A percentile compares a stretch with the other conserved stretches of the same genome.
phyloP scores from a whole-genome alignment of 225 moss, liverwort and hornwort species.

The Takakia lepidozioides region DNA sequence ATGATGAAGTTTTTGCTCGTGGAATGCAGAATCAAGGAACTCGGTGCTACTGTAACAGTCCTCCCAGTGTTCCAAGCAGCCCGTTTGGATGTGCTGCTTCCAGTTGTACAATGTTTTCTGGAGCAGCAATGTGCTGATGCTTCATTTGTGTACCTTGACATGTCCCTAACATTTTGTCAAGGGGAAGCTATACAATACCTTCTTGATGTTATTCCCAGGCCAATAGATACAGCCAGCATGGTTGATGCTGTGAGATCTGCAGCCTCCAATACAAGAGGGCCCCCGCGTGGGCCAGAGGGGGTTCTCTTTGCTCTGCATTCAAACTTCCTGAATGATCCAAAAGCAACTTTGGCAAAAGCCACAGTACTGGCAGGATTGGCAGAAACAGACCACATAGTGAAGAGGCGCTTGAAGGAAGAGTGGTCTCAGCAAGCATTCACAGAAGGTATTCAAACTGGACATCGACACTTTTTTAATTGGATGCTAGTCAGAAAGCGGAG shows the following conservation, averaged over 20 bases:
- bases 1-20: slow-evolving; percentile 53
- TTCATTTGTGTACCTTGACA: slow-evolving; percentile 45
- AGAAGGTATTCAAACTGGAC: slow-evolving; percentile 34
- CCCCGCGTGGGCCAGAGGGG: slow-evolving; percentile 46
- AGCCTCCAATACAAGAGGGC: slow-evolving; percentile 41
- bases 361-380: slow-evolving; percentile 28
- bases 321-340: slow-evolving; percentile 41
- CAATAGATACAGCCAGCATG: slow-evolving; percentile 36
- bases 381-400: slow-evolving; percentile 35
- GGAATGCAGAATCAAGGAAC: slow-evolving; percentile 31
- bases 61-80: slow-evolving; percentile 57
- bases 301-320: slow-evolving; percentile 39
- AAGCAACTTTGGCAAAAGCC: slow-evolving; percentile 34
- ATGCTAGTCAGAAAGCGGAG: slow-evolving; percentile 48
- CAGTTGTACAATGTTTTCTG: slow-evolving; percentile 47
- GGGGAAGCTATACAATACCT: slow-evolving; percentile 46
- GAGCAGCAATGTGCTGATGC: slow-evolving; percentile 47
- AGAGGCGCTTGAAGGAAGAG: slow-evolving; percentile 34
- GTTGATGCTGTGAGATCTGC: slow-evolving; percentile 45
- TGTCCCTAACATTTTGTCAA: slow-evolving; percentile 55
- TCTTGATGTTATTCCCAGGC: slow-evolving; percentile 36
- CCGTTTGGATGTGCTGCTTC: slow-evolving; percentile 43
- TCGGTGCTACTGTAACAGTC: slow-evolving; percentile 39
- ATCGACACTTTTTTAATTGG: slow-evolving; percentile 46
- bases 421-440: slow-evolving; percentile 47